Evolutionary conservation across 2,329 filamentous ascomycete species (phyloP).

Genomic region (Biscogniauxia marginata): DNA sequence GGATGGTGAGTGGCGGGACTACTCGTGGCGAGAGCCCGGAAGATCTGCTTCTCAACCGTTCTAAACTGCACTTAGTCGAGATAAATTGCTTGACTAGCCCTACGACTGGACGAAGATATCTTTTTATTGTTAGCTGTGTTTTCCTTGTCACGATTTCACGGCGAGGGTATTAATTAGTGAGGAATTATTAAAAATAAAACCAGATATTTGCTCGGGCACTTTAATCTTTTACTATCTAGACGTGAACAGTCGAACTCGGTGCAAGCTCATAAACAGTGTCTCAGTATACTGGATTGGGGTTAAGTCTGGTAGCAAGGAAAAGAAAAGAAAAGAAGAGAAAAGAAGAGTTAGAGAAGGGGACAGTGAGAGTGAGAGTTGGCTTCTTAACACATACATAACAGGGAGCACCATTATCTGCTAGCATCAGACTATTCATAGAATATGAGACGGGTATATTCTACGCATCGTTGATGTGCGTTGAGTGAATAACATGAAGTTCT

Average conservation of each 20-base stretch:
- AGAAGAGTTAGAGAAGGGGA: too few species aligned
- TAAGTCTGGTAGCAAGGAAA: neutral
- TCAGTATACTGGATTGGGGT: neutral
- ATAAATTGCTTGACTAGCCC: conserved; percentile 17
- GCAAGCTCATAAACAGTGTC: neutral
- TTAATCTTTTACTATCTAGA: neutral
- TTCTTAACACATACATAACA: too few species aligned
- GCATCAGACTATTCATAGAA: too few species aligned
- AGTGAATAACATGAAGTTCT: too few species aligned
- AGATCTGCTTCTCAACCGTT: conserved; percentile 6
- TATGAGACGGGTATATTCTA: too few species aligned
- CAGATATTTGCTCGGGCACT: neutral
- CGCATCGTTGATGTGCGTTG: too few species aligned
- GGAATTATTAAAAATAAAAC: conserved; percentile 23
- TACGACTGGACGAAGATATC: conserved; percentile 22
- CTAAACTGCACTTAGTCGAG: conserved; percentile 12
- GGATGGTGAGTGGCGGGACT: conserved; percentile 9
- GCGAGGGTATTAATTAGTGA: conserved; percentile 36
- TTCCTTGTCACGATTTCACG: conserved; percentile 36
- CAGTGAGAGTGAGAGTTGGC: too few species aligned
- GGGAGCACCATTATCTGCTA: too few species aligned
- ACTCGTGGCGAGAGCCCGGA: conserved; percentile 21
- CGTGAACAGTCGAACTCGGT: too few species aligned
- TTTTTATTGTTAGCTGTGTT: conserved; percentile 25
- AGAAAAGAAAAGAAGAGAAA: too few species aligned